Percentiles rank a stretch among this genome's conserved stretches.
Evolutionary conservation across 192 early-diverging fungal genomes (phyloP).

Genomic region (Coemansia sp.): DNA sequence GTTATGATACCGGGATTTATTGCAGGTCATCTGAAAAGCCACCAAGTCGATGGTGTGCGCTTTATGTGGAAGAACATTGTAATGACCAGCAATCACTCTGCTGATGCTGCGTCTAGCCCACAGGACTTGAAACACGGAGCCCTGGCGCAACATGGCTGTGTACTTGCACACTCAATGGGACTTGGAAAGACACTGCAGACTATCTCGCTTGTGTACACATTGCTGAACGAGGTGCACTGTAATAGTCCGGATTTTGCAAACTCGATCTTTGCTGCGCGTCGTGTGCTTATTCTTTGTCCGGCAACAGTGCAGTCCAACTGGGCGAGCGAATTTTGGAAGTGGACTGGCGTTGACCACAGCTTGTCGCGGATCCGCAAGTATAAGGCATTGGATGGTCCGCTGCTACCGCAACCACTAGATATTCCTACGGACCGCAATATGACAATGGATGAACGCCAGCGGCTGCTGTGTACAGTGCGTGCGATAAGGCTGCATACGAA

Average conservation of each 20-base stretch:
- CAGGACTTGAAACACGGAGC: not conserved
- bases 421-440: not conserved
- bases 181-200: slow-evolving; percentile 83
- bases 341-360: slow-evolving; percentile 52
- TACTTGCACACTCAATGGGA: slow-evolving; percentile 85
- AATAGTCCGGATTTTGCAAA: slow-evolving; percentile 57
- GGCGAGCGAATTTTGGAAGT: slow-evolving; percentile 67
- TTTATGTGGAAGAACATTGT: slow-evolving; percentile 81
- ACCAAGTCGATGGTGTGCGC: slow-evolving; percentile 74
- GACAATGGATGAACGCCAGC: not conserved
- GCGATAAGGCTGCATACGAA: slow-evolving; percentile 11
- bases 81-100: slow-evolving; percentile 56
- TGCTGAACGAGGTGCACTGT: slow-evolving; percentile 60
- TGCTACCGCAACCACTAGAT: slow-evolving; percentile 12
- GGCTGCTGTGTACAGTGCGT: slow-evolving; percentile 3
- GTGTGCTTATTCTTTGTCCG: slow-evolving; percentile 75
- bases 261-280: slow-evolving; percentile 51
- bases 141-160: slow-evolving; percentile 59
- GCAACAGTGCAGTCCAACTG: slow-evolving; percentile 71
- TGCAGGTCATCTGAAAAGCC: slow-evolving; percentile 58
- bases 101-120: not conserved
- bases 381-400: slow-evolving; percentile 13
- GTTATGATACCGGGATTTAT: slow-evolving; percentile 57
- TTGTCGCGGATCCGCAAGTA: slow-evolving; percentile 3
- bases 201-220: slow-evolving; percentile 68